These are phyloP conservation scores for Vitis labrusca DNA, from an alignment of 164 flowering plant genomes.

Conservation along the genomic window DNA sequence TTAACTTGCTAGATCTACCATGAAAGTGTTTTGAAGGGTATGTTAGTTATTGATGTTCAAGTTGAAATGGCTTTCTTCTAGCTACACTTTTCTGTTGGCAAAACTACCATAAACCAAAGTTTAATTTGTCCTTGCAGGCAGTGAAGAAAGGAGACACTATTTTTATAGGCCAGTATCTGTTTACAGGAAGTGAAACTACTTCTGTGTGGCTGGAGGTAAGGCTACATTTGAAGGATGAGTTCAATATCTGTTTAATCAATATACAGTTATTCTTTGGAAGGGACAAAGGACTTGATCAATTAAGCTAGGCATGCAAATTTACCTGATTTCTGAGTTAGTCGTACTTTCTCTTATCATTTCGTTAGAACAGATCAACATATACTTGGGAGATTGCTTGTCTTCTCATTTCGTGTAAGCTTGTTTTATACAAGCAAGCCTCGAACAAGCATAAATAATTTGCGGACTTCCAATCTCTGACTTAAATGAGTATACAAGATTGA, in stretches of 20 bases:
- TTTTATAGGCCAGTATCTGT: constrained; percentile 73
- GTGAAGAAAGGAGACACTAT: constrained; percentile 81
- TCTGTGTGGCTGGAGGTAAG: constrained; percentile 76
- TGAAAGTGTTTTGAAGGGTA: neutral
- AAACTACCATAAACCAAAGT: neutral
- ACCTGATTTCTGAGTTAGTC: neutral
- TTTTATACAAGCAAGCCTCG: neutral
- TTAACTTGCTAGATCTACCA: neutral
- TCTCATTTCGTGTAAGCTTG: neutral
- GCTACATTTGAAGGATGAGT: neutral
- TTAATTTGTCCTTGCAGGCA: constrained; percentile 40
- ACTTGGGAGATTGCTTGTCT: neutral
- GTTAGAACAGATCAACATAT: neutral
- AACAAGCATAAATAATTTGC: neutral
- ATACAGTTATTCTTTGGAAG: neutral
- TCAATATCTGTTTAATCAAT: neutral
- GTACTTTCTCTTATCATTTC: neutral
- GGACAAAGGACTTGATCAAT: neutral
- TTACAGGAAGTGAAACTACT: constrained; percentile 71
- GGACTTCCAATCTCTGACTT: neutral
- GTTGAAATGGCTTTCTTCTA: neutral
- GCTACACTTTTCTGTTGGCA: neutral
- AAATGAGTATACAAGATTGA: neutral
- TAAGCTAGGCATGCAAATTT: neutral
- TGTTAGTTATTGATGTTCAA: neutral